Evolutionary conservation across 768 basidiomycete species (phyloP), one percentile per base, ranked within the genome.

Genomic region (Xanthoconium purpureum): DNA sequence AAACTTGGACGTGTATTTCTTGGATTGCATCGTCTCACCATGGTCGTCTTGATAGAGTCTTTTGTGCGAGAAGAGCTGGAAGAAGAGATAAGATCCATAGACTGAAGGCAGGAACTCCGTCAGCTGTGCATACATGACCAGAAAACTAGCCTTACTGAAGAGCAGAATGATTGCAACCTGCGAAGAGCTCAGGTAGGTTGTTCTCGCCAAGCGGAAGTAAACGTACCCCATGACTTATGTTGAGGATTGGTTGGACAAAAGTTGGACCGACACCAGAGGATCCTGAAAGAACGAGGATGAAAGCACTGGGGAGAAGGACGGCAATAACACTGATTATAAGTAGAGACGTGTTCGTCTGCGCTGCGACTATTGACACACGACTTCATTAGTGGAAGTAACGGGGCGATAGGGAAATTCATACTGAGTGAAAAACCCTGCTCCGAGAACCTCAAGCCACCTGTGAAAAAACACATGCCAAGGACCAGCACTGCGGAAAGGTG

Each of bases 391-490:
- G 28, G 43, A 17, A 54, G 37, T 14, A 42, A 48, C 14, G 30
- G 50, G 32, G 39, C 2, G 1, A 58, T 14, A 2, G 49, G 46
- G 2, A 32, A 37, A 48, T 18, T 70, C 84, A 53, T 63, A 90
- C 89, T 84, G 4, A 78, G 69, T 58, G 88, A 84, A 58, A 91
- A 90, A 1, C 81, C 86, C 70, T 92, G 90, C 64, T 91, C 88
- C 5, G 86, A 84, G 61, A 86, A 91, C 13, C 81, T 79, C 58
- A 84, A 65, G 1, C 90, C 90, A 14, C 90, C 90, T 0, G 89
- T 90, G 56, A 92, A 88, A 71, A 91, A 89, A 62, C 88, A 89
- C 70, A 93, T 82, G 13, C 91, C 91, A 12, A 93, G 79, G 14
- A 94, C 89, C 37, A 94, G 81, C 3, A 94, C 89, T 91, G n/a